Evolutionary conservation across 441 rosid species (phyloP).

Genomic region (Pelargonium fulgidum): DNA sequence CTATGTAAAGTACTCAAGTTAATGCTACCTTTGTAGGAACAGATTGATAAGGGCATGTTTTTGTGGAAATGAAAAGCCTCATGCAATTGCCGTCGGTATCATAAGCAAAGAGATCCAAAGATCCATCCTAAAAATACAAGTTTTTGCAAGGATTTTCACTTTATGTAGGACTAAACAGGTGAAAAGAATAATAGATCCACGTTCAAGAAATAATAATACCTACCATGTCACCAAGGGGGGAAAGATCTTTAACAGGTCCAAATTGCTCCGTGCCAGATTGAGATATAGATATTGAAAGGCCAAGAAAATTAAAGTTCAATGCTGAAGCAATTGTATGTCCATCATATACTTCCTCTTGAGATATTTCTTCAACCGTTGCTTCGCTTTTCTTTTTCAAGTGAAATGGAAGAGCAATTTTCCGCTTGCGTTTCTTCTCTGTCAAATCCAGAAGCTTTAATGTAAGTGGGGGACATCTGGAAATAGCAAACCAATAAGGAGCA

Average conservation of each 20-base stretch:
- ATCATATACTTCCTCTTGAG: slow-evolving; percentile 73
- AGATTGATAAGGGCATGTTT: slow-evolving; percentile 76
- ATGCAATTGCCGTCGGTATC: slow-evolving; percentile 68
- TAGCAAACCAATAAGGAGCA: slow-evolving; percentile 88
- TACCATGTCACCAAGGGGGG: slow-evolving; percentile 94
- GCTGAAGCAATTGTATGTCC: slow-evolving; percentile 92
- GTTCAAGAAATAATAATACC: slow-evolving; percentile 14
- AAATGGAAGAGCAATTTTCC: slow-evolving; percentile 51
- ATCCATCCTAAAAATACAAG: slow-evolving; percentile 71
- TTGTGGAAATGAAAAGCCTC: slow-evolving; percentile 78
- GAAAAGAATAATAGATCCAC: slow-evolving; percentile 20
- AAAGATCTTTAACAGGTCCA: slow-evolving; percentile 82
- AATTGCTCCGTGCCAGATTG: slow-evolving; percentile 44
- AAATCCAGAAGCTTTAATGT: slow-evolving; percentile 56
- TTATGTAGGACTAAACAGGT: not conserved
- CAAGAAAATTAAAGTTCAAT: slow-evolving; percentile 66
- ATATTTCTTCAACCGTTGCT: slow-evolving; percentile 51
- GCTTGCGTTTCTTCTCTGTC: slow-evolving; percentile 44
- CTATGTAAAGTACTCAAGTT: not conserved
- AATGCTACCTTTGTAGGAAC: slow-evolving; percentile 81
- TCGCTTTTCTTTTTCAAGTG: slow-evolving; percentile 42
- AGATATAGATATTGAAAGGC: slow-evolving; percentile 68
- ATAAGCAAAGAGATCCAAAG: slow-evolving; percentile 75
- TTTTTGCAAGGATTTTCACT: slow-evolving; percentile 16
- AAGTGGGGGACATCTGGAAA: slow-evolving; percentile 85